Evolutionary conservation across 208 protist genomes (phyloP), one percentile per base, ranked within the genome.

Genomic region (Acanthamoeba sp.): DNA sequence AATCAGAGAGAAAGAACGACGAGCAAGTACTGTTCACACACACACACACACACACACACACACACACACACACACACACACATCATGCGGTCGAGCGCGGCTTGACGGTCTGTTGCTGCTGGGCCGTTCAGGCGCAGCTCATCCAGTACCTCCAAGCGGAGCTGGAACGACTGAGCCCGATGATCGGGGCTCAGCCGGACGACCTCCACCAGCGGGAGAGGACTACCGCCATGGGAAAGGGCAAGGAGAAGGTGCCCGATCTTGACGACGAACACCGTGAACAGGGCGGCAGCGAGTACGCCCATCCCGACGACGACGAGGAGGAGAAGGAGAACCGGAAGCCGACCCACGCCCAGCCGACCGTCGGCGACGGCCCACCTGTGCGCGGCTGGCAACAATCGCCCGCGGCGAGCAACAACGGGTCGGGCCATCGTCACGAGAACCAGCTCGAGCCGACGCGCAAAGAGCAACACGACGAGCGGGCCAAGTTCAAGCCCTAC

Each of bases 211-310:
- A 73, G 32, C 6, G 0, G 64, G 16, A 50, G 45, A 6, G 18
- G 45, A 0, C 45, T 14, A 32, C 59, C 22, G 59, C 34, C 9
- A 36, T 34, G n/a, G 59, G 59, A 22, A n/a, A 69, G 59, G 59
- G 59, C n/a, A n/a, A 69, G 34, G 42, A 82, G 73, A 27, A 82
- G 34, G 36, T 82, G 34, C 73, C n/a, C n/a, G n/a, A n/a, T n/a
- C n/a, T n/a, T n/a, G n/a, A n/a, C n/a, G n/a, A n/a, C n/a, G n/a
- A n/a, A n/a, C n/a, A n/a, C n/a, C n/a, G n/a, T n/a, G n/a, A n/a
- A n/a, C n/a, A n/a, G n/a, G n/a, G 2, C 40, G 38, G 29, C 27
- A 27, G 27, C 34, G 36, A 78, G 66, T 27, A 32, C 34, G 29
- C 4, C 66, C 9, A 20, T 20, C 36, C 16, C 10, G 10, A 34